Percentiles rank a stretch among this genome's conserved stretches.
phyloP scores from a whole-genome alignment of 805 yeast species.

The Teunomyces aglyptinius region DNA sequence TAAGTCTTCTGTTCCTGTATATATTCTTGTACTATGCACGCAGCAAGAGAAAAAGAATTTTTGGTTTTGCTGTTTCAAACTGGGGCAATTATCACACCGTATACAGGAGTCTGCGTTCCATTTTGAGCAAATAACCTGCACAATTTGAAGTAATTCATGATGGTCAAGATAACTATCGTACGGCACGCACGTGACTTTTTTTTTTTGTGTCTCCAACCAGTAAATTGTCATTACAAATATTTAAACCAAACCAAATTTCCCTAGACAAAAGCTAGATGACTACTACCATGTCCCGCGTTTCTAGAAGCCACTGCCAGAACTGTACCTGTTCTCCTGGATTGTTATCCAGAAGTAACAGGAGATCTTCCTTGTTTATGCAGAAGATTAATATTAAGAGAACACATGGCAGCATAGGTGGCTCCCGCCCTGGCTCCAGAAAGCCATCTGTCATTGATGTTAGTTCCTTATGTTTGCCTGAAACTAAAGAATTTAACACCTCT shows the following conservation, averaged over 20 bases:
- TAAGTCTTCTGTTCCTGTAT: no score
- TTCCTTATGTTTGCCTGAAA: constrained; percentile 40
- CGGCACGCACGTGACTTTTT: constrained; percentile 3
- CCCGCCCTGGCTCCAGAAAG: constrained; percentile 32
- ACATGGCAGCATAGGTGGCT: constrained; percentile 20
- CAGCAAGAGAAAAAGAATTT: no score
- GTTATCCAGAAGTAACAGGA: constrained; percentile 61
- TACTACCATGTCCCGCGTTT: constrained; percentile 25
- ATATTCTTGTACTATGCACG: no score
- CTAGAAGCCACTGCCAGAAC: constrained; percentile 56
- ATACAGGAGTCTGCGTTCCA: not conserved
- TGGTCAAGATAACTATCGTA: constrained; percentile 3
- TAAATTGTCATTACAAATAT: not conserved
- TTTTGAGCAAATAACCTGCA: not conserved
- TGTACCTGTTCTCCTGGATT: constrained; percentile 87
- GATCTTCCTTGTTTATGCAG: constrained; percentile 52
- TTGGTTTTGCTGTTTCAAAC: no score
- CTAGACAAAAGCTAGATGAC: not conserved
- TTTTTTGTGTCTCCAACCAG: constrained; percentile 1
- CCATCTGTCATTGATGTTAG: constrained; percentile 43
- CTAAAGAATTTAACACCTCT: constrained; percentile 53
- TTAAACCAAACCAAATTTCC: not conserved
- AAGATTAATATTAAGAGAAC: constrained; percentile 26
- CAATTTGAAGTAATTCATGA: not conserved
- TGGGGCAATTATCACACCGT: not conserved